Evolutionary conservation across 2,329 filamentous ascomycete species (phyloP).

Genomic region (Zymoseptoria passerinii): DNA sequence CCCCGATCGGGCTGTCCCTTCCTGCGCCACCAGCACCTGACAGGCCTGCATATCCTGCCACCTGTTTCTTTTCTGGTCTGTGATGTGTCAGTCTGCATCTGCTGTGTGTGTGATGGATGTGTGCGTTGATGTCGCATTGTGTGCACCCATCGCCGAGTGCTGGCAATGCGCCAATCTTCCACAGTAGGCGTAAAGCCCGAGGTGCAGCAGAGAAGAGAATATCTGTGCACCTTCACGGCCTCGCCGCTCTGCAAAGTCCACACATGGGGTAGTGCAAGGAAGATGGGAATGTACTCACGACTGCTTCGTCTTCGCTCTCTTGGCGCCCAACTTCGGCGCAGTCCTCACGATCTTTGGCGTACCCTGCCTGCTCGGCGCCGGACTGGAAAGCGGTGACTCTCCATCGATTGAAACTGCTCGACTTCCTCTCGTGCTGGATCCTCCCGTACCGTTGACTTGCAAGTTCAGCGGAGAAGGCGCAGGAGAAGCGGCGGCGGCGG

Average conservation of each 20-base stretch:
- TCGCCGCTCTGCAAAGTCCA: neutral
- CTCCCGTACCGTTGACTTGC: slow-evolving; percentile 17
- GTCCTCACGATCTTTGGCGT: slow-evolving; percentile 21
- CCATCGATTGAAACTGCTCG: slow-evolving; percentile 21
- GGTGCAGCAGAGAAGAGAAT: neutral
- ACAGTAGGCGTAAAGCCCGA: neutral
- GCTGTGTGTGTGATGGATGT: slow-evolving; percentile 4
- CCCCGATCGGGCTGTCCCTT: slow-evolving; percentile 53
- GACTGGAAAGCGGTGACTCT: slow-evolving; percentile 29
- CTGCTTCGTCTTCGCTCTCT: slow-evolving; percentile 33
- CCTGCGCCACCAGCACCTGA: slow-evolving; percentile 55
- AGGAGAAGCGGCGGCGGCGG: slow-evolving; percentile 16
- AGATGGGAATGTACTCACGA: slow-evolving; percentile 27
- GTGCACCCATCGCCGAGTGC: neutral
- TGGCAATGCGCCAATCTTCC: neutral
- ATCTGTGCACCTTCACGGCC: neutral
- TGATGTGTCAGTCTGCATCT: slow-evolving; percentile 18
- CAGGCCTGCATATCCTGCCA: slow-evolving; percentile 59
- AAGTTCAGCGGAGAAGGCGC: slow-evolving; percentile 9
- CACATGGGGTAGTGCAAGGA: neutral
- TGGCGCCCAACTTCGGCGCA: slow-evolving; percentile 20
- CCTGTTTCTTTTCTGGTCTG: slow-evolving; percentile 71
- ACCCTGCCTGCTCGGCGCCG: slow-evolving; percentile 22
- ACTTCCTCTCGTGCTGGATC: slow-evolving; percentile 15
- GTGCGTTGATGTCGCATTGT: neutral